Base-by-base conservation (phyloP, 78 protist species). In the Dictyostelium capitatum region DNA sequence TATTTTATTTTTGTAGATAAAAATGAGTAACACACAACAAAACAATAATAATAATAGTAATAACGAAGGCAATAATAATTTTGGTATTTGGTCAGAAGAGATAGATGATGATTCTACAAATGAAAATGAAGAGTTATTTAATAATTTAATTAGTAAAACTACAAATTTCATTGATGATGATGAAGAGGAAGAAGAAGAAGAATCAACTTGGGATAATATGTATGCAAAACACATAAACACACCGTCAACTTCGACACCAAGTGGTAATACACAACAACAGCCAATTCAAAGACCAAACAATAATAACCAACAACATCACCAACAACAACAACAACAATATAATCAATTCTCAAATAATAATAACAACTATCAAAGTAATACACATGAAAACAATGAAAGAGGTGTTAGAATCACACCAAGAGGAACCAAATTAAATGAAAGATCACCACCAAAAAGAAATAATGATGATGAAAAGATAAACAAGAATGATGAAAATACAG, bases 41-140 rank as follows among this genome's bases (percentile, higher is more conserved):
- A 62, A 25, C 19, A 62, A 62, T 25, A 62, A 64, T 5, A 64
- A 64, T 32, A 67, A 32, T 12, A 32, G 30, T 32, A 32, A 67
- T 17, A 51, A 51, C 10, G 56, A 51, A 51, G 56, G 15, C 53
- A 65, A 65, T 65, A 17, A 32, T 12, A 32, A 12, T 20, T 67
- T 32, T 32, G 79, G 79, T n/a, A 37, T 73, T 46, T 73, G 79
- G 79, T n/a, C n/a, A n/a, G 79, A 73, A 73, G 79, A 73, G 23
- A 12, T 50, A 32, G 79, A 73, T 73, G 79, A 73, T 47, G 79
- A 73, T 73, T 30, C 48, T 9, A 70, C 78, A 4, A 70, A 28
- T 41, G 78, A 70, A 41, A 37, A 73, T 73, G 79, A 73, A 8
- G 79, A 73, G 3, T 30, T 73, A 46, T 73, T 73, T 73, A 37